Evolutionary conservation across 2,329 filamentous ascomycete genomes (phyloP).

Genomic region (Pseudogymnoascus sp.): DNA sequence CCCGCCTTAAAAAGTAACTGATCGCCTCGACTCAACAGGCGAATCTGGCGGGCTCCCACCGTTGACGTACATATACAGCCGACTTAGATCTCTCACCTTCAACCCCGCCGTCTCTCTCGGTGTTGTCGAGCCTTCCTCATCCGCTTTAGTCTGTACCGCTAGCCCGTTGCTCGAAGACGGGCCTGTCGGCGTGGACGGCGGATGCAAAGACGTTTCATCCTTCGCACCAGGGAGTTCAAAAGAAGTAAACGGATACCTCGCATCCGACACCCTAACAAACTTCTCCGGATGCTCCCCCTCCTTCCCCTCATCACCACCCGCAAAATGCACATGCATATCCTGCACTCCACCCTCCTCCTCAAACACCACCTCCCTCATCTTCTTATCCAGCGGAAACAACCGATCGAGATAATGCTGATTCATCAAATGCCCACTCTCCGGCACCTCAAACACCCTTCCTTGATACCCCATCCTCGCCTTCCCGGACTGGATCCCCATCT

Average conservation of each 20-base stretch:
- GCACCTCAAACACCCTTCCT: slow-evolving; percentile 15
- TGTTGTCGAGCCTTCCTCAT: neutral
- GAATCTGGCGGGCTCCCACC: neutral
- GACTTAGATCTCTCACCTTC: slow-evolving; percentile 13
- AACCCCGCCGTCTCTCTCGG: neutral
- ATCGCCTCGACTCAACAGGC: neutral
- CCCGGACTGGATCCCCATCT: slow-evolving; percentile 31
- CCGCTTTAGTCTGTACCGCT: neutral
- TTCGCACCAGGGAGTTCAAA: neutral
- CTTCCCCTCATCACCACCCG: slow-evolving; percentile 41
- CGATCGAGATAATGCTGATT: slow-evolving; percentile 28
- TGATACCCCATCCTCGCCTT: neutral
- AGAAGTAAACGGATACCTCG: neutral
- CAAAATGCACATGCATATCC: slow-evolving; percentile 19
- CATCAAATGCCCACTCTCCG: slow-evolving; percentile 24
- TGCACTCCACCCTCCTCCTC: neutral
- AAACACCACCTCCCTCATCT: neutral
- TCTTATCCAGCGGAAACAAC: slow-evolving; percentile 25
- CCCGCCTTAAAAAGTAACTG: neutral
- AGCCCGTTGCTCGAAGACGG: neutral
- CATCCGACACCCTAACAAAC: slow-evolving; percentile 48
- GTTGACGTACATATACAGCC: slow-evolving; percentile 15
- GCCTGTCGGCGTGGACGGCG: neutral
- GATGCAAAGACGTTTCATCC: neutral
- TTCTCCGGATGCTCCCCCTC: slow-evolving; percentile 51